These are phyloP conservation scores for Multifurca ochricompacta DNA, from an alignment of 768 basidiomycete species.

Conservation along the genomic window DNA sequence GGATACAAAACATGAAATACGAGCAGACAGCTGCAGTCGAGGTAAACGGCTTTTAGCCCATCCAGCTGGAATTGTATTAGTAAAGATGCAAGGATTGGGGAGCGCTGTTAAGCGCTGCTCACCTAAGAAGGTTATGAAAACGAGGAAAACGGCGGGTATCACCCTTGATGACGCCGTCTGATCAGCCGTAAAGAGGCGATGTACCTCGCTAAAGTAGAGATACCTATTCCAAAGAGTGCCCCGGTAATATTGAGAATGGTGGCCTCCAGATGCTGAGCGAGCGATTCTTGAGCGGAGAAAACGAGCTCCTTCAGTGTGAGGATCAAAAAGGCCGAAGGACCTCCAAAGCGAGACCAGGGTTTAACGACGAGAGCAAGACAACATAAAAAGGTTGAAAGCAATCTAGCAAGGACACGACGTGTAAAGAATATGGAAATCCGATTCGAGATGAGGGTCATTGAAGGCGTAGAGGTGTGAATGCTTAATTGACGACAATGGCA, in stretches of 20 bases:
- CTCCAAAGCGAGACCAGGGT: slow-evolving; percentile 35
- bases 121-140: slow-evolving; percentile 34
- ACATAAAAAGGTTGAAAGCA: slow-evolving; percentile 40
- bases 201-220: slow-evolving; percentile 32
- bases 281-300: slow-evolving; percentile 39
- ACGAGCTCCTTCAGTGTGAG: slow-evolving; percentile 38
- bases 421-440: slow-evolving; percentile 19
- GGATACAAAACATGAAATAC: slow-evolving; percentile 41
- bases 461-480: background rate
- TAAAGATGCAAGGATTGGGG: background rate
- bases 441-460: background rate
- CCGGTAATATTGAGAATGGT: slow-evolving; percentile 38
- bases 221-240: slow-evolving; percentile 33
- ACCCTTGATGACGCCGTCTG: slow-evolving; percentile 28
- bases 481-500: no score
- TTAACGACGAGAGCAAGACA: slow-evolving; percentile 32
- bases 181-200: slow-evolving; percentile 25
- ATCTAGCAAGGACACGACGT: slow-evolving; percentile 32
- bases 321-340: slow-evolving; percentile 32
- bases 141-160: slow-evolving; percentile 36
- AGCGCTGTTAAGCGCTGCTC: background rate
- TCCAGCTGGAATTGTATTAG: slow-evolving; percentile 27
- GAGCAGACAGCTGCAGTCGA: slow-evolving; percentile 36
- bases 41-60: slow-evolving; percentile 39
- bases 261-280: slow-evolving; percentile 41